A percentile compares a stretch with the other conserved stretches of the same genome.
These are phyloP conservation scores for Citrus maxima DNA, from an alignment of 345 rosid genomes.

Conservation along the genomic window DNA sequence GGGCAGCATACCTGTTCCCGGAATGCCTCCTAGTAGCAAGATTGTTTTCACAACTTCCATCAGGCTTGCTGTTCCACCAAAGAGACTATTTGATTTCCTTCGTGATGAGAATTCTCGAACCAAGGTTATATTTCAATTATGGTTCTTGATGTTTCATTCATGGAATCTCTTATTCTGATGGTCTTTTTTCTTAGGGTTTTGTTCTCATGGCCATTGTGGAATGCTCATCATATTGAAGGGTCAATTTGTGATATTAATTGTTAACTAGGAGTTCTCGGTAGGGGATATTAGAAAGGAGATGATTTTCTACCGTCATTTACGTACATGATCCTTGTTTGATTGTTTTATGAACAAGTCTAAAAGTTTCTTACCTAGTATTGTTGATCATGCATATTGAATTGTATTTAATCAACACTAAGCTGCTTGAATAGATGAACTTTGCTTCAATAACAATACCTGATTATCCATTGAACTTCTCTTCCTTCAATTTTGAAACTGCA, in stretches of 20 bases:
- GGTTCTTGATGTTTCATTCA: not conserved
- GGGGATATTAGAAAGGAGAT: not conserved
- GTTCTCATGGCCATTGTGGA: not conserved
- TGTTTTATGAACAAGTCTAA: not conserved
- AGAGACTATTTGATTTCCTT: constrained; percentile 31
- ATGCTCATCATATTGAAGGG: not conserved
- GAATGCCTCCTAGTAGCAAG: constrained; percentile 1
- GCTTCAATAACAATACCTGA: not conserved
- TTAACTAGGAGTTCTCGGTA: not conserved
- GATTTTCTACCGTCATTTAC: not conserved
- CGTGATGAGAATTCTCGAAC: constrained; percentile 12
- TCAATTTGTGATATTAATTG: not conserved
- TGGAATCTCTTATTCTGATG: not conserved
- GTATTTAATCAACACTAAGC: not conserved
- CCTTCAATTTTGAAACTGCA: not conserved
- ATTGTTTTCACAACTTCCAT: constrained; percentile 36
- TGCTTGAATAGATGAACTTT: not conserved
- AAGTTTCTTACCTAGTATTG: not conserved
- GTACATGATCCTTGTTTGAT: too few relatives aligned
- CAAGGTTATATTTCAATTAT: constrained; percentile 26
- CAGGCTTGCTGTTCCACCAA: constrained; percentile 22
- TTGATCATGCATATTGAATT: not conserved
- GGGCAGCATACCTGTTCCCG: not conserved
- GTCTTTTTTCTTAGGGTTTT: not conserved
- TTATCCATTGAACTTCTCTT: not conserved